These are phyloP conservation scores for Salix arbutifolia DNA, from an alignment of 345 rosid species.

Conservation along the genomic window DNA sequence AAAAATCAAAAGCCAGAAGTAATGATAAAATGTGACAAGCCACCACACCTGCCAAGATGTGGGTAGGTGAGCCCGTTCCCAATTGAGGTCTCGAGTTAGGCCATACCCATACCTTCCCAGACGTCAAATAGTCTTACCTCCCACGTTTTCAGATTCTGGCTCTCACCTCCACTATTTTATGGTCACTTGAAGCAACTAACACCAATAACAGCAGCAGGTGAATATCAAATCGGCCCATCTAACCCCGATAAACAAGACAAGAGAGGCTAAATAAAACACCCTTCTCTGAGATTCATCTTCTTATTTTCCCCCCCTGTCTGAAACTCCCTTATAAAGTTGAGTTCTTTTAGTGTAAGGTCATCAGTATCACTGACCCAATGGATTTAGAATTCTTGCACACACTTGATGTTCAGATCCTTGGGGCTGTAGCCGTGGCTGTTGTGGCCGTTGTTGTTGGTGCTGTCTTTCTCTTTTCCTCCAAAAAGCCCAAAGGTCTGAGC, in stretches of 20 bases:
- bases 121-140: neutral
- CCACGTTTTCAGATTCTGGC: neutral
- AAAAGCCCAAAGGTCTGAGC: conserved; percentile 62
- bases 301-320: neutral
- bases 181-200: neutral
- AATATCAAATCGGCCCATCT: too few species aligned
- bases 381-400: conserved; percentile 62
- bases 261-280: neutral
- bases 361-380: conserved; percentile 21
- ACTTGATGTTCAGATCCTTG: conserved; percentile 62
- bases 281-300: neutral
- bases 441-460: conserved; percentile 56
- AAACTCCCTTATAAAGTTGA: neutral
- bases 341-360: neutral
- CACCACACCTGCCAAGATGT: too few species aligned
- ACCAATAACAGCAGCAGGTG: neutral
- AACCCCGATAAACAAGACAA: neutral
- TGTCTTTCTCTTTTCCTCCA: conserved; percentile 53
- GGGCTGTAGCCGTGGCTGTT: conserved; percentile 70
- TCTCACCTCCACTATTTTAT: neutral
- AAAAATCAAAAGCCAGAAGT: too few species aligned
- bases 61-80: too few species aligned
- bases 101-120: neutral
- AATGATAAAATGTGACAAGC: too few species aligned
- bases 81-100: too few species aligned